Percentiles rank a stretch among this genome's conserved stretches.
Conservation (phyloP, 2,329 filamentous ascomycete genomes). For the Zasmidium citrigriseum region DNA sequence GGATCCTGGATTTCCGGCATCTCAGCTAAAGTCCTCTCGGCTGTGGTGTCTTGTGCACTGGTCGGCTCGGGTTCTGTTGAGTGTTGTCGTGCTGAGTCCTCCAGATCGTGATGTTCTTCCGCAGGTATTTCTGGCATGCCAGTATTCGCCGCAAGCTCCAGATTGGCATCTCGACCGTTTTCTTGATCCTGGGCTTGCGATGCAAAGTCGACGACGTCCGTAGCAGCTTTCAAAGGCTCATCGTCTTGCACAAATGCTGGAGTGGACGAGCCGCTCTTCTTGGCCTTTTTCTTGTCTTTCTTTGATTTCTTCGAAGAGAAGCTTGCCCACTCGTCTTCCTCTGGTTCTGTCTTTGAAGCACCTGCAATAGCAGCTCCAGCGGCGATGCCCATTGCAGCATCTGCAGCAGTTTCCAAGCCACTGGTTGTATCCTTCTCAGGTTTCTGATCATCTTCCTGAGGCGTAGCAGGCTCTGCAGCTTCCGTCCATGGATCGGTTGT, state of each 20-base stretch:
- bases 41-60: too few relatives aligned
- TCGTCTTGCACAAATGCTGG: slow-evolving; percentile 1
- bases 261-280: slow-evolving; percentile 20
- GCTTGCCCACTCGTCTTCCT: slow-evolving; percentile 23
- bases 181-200: background rate
- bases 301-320: slow-evolving; percentile 38
- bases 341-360: slow-evolving; percentile 1
- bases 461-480: background rate
- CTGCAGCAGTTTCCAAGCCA: slow-evolving; percentile 4
- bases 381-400: slow-evolving; percentile 11
- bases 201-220: background rate
- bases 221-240: background rate
- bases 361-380: slow-evolving; percentile 7
- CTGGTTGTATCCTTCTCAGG: slow-evolving; percentile 1
- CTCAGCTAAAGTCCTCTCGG: too few relatives aligned
- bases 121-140: background rate
- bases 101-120: background rate
- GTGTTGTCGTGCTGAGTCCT: background rate
- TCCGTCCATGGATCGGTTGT: slow-evolving; percentile 7
- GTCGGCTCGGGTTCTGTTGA: too few relatives aligned
- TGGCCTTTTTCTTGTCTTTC: slow-evolving; percentile 46
- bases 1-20: background rate
- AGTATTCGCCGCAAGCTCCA: background rate
- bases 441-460: slow-evolving; percentile 1
- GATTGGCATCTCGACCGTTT: background rate